phyloP scores from a whole-genome alignment of 2,329 filamentous ascomycete species.

The Botrytis paeoniae region DNA sequence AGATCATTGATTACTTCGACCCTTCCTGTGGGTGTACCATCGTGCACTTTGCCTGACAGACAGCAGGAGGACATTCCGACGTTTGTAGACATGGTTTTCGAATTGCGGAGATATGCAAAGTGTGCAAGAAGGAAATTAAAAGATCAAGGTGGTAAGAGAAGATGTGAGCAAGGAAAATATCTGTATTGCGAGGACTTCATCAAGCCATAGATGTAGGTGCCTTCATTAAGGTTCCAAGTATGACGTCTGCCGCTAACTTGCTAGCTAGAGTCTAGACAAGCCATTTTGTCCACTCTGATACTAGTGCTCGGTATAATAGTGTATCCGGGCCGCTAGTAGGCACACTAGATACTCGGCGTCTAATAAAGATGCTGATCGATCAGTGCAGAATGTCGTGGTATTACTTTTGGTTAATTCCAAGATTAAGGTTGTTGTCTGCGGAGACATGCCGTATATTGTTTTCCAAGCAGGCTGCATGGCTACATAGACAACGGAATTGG shows the following conservation, averaged over 20 bases:
- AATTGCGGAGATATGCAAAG: not conserved
- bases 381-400: not conserved
- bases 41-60: not conserved
- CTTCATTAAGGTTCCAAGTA: not conserved
- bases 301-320: not conserved
- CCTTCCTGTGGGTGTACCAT: conserved; percentile 41
- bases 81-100: not conserved
- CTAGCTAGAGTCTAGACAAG: not conserved
- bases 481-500: not conserved
- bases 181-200: not conserved
- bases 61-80: conserved; percentile 1
- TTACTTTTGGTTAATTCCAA: not conserved
- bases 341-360: not conserved
- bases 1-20: conserved; percentile 44
- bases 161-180: not conserved
- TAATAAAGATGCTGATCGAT: not conserved
- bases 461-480: not conserved
- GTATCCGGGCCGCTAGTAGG: not conserved
- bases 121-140: not conserved
- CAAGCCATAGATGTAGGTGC: not conserved
- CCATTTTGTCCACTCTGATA: not conserved
- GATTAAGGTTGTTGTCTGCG: not conserved
- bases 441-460: not conserved
- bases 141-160: not conserved
- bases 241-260: not conserved